Evolutionary conservation across 441 rosid species (phyloP), one percentile per base, ranked within the genome.

Genomic region (Adansonia grandidieri): DNA sequence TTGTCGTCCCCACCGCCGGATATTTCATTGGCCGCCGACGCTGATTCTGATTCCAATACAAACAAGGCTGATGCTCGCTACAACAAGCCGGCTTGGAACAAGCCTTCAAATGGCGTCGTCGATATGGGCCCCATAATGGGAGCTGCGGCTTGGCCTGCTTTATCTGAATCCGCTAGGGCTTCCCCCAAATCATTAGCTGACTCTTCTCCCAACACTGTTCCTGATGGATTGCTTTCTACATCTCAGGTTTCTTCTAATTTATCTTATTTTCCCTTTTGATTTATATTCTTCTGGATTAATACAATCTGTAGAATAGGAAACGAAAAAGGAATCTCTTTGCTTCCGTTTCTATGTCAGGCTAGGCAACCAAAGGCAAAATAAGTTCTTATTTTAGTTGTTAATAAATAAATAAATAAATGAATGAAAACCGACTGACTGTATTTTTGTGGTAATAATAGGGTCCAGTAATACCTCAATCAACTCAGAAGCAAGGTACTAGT

Each of bases 81-180:
- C 9, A 87, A 78, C 74, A 87, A 83, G 79, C 82, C 67, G 15
- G 87, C 86, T 10, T 85, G 89, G 89, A 87, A 78, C 50, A 85
- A 80, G 82, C 92, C 87, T 32, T 78, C 86, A 11, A 81, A 83
- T 32, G 85, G 79, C 28, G 84, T 80, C 4, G 54, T 78, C 1
- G 90, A 82, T 51, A 79, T 37, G 14, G 75, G 79, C 42, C 79
- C 82, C 67, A 83, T 83, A 64, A 85, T 81, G 83, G 89, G 85
- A 65, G 87, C 83, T 50, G 83, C 50, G 28, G 73, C 85, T 37
- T 86, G 89, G 89, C 89, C 89, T n/a, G 86, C 86, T 73, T 79
- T 86, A 50, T 83, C 87, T 9, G 80, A 79, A 71, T 77, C 89
- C 22, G 62, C 85, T 44, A 83, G 76, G 79, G 78, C 81, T 47